Evolutionary conservation across 805 yeast species (phyloP), one percentile per base, ranked within the genome.

Genomic region (Starmerella cellae): DNA sequence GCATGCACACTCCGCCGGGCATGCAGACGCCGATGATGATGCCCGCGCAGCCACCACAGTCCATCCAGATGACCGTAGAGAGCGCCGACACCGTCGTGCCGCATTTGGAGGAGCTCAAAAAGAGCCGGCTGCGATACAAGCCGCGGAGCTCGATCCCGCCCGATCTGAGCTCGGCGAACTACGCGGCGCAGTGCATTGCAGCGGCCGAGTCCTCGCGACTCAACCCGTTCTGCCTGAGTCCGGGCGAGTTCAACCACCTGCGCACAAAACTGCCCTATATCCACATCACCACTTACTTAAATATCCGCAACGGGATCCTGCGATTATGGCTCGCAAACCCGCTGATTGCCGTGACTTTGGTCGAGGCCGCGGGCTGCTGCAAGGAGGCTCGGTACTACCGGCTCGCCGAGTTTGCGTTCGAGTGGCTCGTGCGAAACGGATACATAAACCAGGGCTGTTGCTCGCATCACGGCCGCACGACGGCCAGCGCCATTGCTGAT

Each of bases 361-460:
- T 57, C 10, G 70, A 66, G 46, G 70, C 69, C 0, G 66, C 64
- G 1, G 69, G 70, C 3, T 63, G 68, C 45, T 65, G 60, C 17
- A 56, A 60, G 16, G 62, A 62, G 17, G 63, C 59, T 24, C 56
- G 66, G 13, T 63, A 52, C 46, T 63, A 56, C 41, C 57, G 53
- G 5, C 55, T 65, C 23, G 70, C 69, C 2, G 69, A 64, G 46
- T 61, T 64, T 24, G 68, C 69, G 5, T 66, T 55, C 42, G 69
- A 65, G 43, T 64, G 63, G 58, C 59, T 65, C 3, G 58, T 60
- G 23, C 60, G 69, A 5, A 53, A 60, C 39, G 70, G 70, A 6
- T 63, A 62, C 47, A 65, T 66, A 44, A 66, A 65, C 46, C 65
- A 56, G 47, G 70, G 70, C 5, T 65, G 66, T 43, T 49, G 46